Evolutionary conservation across 2,329 filamentous ascomycete genomes (phyloP).

Genomic region (Magnaporthales sp.): DNA sequence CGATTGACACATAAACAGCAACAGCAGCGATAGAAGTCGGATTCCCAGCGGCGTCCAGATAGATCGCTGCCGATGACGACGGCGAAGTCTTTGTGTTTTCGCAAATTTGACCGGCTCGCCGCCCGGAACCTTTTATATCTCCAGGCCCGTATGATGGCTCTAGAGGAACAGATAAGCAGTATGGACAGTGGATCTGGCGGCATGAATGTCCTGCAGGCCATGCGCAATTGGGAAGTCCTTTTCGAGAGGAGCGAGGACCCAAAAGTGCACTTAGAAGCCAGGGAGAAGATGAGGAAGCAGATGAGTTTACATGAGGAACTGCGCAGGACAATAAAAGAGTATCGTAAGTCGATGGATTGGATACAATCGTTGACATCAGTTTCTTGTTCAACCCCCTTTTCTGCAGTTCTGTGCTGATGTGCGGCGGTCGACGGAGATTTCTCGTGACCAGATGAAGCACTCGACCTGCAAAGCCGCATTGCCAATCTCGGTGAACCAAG

Average conservation of each 20-base stretch:
- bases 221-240: not conserved
- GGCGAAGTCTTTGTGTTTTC: not conserved
- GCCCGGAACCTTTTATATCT: not conserved
- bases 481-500: not conserved
- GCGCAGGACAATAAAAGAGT: not conserved
- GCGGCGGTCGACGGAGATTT: no score
- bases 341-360: not conserved
- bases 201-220: not conserved
- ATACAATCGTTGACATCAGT: not conserved
- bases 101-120: not conserved
- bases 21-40: not conserved
- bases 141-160: not conserved
- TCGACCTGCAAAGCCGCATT: not conserved
- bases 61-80: slow-evolving; percentile 1
- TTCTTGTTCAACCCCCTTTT: not conserved
- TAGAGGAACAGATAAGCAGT: not conserved
- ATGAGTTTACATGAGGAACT: not conserved
- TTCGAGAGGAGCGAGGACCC: not conserved
- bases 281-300: not conserved
- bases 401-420: no score
- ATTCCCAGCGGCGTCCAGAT: not conserved
- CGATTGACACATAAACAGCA: no score
- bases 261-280: not conserved
- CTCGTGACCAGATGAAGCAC: not conserved
- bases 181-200: not conserved